Percentiles rank a stretch among this genome's conserved stretches.
phyloP scores from a whole-genome alignment of 2,329 filamentous ascomycete species.

The Fusarium irregulare region DNA sequence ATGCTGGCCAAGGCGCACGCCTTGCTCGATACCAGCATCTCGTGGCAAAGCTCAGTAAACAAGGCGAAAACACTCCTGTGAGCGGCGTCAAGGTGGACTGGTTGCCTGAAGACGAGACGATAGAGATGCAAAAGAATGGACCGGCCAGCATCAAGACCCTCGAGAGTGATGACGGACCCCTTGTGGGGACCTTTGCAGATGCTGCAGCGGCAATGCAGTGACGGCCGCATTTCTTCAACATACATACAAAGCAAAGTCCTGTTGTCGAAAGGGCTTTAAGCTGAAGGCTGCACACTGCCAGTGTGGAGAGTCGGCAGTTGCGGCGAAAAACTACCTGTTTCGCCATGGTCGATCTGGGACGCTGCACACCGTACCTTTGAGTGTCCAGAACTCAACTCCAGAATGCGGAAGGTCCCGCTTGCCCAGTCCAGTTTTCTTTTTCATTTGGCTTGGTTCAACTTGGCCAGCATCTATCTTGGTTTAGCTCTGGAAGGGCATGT shows the following conservation, averaged over 20 bases:
- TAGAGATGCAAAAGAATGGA: conserved; percentile 57
- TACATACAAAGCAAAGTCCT: background rate
- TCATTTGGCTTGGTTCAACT: conserved; percentile 9
- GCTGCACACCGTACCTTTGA: conserved; percentile 20
- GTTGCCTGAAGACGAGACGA: conserved; percentile 63
- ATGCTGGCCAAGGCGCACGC: conserved; percentile 66
- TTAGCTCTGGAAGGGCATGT: conserved; percentile 9
- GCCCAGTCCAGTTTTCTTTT: background rate
- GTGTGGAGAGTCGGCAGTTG: conserved; percentile 15
- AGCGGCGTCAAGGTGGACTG: conserved; percentile 65
- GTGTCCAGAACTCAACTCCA: background rate
- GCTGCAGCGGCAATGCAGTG: conserved; percentile 64
- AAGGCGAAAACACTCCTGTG: conserved; percentile 54
- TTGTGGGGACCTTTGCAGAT: conserved; percentile 71
- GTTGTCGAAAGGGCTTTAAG: background rate
- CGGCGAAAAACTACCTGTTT: conserved; percentile 1
- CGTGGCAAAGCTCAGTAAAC: conserved; percentile 67
- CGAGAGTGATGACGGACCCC: conserved; percentile 54
- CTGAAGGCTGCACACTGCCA: background rate
- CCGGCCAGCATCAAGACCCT: conserved; percentile 50
- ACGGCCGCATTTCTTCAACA: conserved; percentile 2
- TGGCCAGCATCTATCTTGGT: conserved; percentile 6
- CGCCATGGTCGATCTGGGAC: conserved; percentile 13
- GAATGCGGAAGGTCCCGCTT: conserved; percentile 9
- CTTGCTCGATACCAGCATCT: conserved; percentile 70